Percentiles rank a stretch among this genome's conserved stretches.
These are phyloP conservation scores for Epichloe festucae DNA, from an alignment of 2,329 filamentous ascomycete genomes.

Conservation along the genomic window DNA sequence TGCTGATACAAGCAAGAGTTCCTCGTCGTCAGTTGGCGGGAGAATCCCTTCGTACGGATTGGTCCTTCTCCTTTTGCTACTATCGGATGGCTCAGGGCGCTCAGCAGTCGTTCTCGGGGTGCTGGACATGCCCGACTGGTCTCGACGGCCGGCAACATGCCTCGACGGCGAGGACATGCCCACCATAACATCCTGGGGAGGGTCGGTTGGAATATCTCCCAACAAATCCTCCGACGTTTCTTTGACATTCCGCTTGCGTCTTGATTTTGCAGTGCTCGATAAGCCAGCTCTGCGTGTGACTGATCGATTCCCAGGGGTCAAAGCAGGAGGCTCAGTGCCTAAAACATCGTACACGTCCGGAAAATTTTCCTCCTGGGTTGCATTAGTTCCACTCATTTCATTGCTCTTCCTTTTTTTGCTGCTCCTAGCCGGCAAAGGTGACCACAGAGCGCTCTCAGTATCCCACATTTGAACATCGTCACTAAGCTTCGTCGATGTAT, in stretches of 20 bases:
- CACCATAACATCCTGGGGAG: conserved; percentile 9
- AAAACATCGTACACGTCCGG: conserved; percentile 40
- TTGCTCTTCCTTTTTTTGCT: conserved; percentile 39
- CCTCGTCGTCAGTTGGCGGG: conserved; percentile 6
- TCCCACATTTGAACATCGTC: conserved; percentile 29
- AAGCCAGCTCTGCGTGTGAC: conserved; percentile 11
- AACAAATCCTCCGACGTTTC: conserved; percentile 3
- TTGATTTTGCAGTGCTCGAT: conserved; percentile 8
- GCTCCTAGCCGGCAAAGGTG: conserved; percentile 24
- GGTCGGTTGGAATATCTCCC: background rate
- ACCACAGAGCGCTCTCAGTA: conserved; percentile 26
- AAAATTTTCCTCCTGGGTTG: conserved; percentile 31
- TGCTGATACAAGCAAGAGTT: background rate
- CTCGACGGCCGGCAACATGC: conserved; percentile 7
- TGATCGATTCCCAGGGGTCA: conserved; percentile 20
- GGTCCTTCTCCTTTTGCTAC: conserved; percentile 9
- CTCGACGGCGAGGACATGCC: conserved; percentile 17
- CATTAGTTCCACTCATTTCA: conserved; percentile 27
- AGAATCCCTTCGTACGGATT: conserved; percentile 4
- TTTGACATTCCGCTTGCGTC: conserved; percentile 9
- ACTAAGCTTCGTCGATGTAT: conserved; percentile 22
- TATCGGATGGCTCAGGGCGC: conserved; percentile 1
- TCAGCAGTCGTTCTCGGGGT: conserved; percentile 8
- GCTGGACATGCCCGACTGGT: background rate
- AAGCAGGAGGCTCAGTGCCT: conserved; percentile 25